Percentiles rank a stretch among this genome's conserved stretches.
These are phyloP conservation scores for Fusarium azukiicola DNA, from an alignment of 2,329 filamentous ascomycete genomes.

Conservation along the genomic window DNA sequence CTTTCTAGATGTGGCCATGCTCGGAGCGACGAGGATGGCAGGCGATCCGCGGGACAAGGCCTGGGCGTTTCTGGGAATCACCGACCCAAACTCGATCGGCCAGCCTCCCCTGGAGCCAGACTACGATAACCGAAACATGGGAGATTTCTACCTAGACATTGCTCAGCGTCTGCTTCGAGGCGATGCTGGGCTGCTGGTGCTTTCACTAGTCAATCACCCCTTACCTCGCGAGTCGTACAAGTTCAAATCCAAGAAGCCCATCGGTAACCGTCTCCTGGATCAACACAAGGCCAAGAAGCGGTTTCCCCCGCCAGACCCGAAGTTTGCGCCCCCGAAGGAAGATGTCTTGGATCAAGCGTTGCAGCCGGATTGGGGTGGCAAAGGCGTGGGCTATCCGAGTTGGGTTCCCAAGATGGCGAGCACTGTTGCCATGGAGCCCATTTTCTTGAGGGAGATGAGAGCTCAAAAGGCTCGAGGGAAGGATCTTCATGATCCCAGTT, in stretches of 20 bases:
- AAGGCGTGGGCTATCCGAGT: conserved; percentile 1
- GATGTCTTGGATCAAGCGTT: conserved; percentile 25
- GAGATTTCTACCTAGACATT: conserved; percentile 33
- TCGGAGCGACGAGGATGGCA: conserved; percentile 33
- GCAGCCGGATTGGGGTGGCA: conserved; percentile 26
- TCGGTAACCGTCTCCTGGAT: conserved; percentile 17
- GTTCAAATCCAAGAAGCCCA: conserved; percentile 29
- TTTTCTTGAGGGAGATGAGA: conserved; percentile 35
- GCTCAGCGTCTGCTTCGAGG: conserved; percentile 24
- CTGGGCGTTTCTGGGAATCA: conserved; percentile 39
- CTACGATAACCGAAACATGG: conserved; percentile 29
- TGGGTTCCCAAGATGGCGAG: conserved; percentile 38
- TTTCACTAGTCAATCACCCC: conserved; percentile 30
- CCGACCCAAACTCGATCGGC: not conserved
- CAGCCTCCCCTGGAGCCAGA: conserved; percentile 11
- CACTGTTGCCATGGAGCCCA: conserved; percentile 24
- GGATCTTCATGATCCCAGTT: conserved; percentile 12
- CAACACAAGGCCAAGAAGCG: conserved; percentile 29
- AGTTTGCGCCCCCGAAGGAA: conserved; percentile 20
- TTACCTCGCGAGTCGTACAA: conserved; percentile 22
- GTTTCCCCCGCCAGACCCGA: not conserved
- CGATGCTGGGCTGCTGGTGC: conserved; percentile 17
- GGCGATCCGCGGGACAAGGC: conserved; percentile 31
- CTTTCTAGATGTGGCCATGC: conserved; percentile 29
- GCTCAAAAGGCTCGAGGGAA: conserved; percentile 14